phyloP scores from a whole-genome alignment of 1,284 basidiomycete genomes.

The Apiotrichum laibachii region DNA sequence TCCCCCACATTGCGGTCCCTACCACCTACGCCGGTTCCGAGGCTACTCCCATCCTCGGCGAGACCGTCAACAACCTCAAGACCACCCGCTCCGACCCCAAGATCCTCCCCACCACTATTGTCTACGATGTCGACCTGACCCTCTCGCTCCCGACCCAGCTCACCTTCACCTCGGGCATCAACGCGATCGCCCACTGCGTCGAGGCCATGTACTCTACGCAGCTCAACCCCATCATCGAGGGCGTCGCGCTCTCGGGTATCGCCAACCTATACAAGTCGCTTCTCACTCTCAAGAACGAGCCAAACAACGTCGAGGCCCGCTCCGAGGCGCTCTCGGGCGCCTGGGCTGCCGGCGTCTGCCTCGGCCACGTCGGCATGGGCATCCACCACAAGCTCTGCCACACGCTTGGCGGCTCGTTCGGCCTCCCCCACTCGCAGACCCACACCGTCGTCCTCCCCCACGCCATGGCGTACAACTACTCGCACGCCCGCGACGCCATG shows the following conservation, averaged over 20 bases:
- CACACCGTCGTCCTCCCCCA: conserved; percentile 57
- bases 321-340: conserved; percentile 54
- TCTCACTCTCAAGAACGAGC: conserved; percentile 44
- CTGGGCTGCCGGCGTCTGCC: conserved; percentile 53
- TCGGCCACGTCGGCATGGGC: conserved; percentile 53
- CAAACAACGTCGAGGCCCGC: conserved; percentile 49
- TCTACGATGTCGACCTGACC: conserved; percentile 56
- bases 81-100: conserved; percentile 53
- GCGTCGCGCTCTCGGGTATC: conserved; percentile 54
- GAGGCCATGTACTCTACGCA: conserved; percentile 54
- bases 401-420: conserved; percentile 53
- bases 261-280: conserved; percentile 48
- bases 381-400: conserved; percentile 57
- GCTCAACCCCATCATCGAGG: conserved; percentile 53
- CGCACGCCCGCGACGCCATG: conserved; percentile 49
- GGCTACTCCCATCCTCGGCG: conserved; percentile 54
- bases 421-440: conserved; percentile 56
- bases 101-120: conserved; percentile 54
- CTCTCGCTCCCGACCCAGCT: conserved; percentile 52
- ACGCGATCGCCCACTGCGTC: conserved; percentile 56
- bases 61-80: conserved; percentile 54
- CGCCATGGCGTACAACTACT: conserved; percentile 54
- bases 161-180: conserved; percentile 54
- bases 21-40: conserved; percentile 57
- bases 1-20: conserved; percentile 55